A percentile compares a stretch with the other conserved stretches of the same genome.
Conservation (phyloP, 2,329 filamentous ascomycete genomes). For the Fusarium kyushuense region DNA sequence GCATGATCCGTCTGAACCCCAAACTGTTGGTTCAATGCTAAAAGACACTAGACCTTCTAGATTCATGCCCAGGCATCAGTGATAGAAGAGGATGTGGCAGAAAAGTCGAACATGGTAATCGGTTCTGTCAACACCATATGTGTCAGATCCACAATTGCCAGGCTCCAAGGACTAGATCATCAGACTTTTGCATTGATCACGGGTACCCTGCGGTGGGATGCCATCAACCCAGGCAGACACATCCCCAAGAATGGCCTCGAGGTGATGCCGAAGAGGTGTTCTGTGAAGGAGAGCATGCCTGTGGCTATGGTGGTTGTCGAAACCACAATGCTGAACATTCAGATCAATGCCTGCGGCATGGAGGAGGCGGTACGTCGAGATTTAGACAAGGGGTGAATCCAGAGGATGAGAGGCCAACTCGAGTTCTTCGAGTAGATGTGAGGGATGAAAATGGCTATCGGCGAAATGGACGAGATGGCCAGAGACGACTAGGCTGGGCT, state of each 20-base stretch:
- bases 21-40: not conserved
- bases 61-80: slow-evolving; percentile 17
- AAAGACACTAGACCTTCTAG: slow-evolving; percentile 24
- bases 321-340: slow-evolving; percentile 22
- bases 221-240: slow-evolving; percentile 18
- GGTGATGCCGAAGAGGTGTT: slow-evolving; percentile 14
- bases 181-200: slow-evolving; percentile 39
- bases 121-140: slow-evolving; percentile 41
- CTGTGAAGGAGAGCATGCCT: slow-evolving; percentile 42
- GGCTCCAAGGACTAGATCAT: slow-evolving; percentile 21
- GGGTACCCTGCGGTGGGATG: slow-evolving; percentile 35
- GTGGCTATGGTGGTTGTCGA: slow-evolving; percentile 35
- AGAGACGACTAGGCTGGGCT: slow-evolving; percentile 36
- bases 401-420: slow-evolving; percentile 3
- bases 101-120: slow-evolving; percentile 14
- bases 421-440: not conserved
- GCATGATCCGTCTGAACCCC: not conserved
- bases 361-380: not conserved
- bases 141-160: slow-evolving; percentile 43
- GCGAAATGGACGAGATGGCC: slow-evolving; percentile 1
- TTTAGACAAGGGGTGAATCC: not conserved
- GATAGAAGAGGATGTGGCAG: slow-evolving; percentile 26
- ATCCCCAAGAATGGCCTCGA: not conserved
- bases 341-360: slow-evolving; percentile 35
- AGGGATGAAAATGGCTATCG: not conserved